Evolutionary conservation across 1,284 basidiomycete genomes (phyloP).

Genomic region (Apiotrichum brassicae): DNA sequence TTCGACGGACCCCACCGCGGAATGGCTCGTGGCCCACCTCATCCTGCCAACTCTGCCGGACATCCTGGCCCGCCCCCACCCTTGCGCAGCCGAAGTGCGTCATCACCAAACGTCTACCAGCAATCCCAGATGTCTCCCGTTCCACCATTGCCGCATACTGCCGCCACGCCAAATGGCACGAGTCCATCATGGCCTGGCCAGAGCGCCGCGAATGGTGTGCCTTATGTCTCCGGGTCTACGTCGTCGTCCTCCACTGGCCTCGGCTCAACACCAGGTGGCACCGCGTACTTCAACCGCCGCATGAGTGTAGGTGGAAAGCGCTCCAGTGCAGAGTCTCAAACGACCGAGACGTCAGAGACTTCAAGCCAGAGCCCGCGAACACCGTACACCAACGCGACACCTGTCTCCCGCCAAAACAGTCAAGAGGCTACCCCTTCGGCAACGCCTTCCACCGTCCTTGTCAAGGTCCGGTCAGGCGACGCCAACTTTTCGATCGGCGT

Average conservation of each 20-base stretch:
- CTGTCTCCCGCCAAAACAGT: conserved; percentile 33
- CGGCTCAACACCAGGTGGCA: conserved; percentile 28
- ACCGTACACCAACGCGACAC: conserved; percentile 49
- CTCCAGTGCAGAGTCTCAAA: conserved; percentile 35
- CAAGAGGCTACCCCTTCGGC: conserved; percentile 12
- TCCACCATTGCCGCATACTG: conserved; percentile 20
- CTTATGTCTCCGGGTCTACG: conserved; percentile 14
- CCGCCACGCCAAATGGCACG: conserved; percentile 2
- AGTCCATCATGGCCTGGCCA: conserved; percentile 3
- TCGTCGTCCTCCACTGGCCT: conserved; percentile 27
- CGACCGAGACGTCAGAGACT: conserved; percentile 45
- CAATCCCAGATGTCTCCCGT: conserved; percentile 22
- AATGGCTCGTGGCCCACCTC: conserved; percentile 34
- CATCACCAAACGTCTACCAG: conserved; percentile 50
- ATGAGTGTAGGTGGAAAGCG: conserved; percentile 31
- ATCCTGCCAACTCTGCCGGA: conserved; percentile 15
- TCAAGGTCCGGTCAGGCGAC: conserved; percentile 53
- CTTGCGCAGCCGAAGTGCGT: conserved; percentile 47
- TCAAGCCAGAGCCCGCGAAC: conserved; percentile 43
- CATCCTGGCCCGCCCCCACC: conserved; percentile 23
- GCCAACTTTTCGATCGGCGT: conserved; percentile 80
- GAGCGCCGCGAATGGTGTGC: conserved; percentile 8
- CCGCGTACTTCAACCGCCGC: conserved; percentile 35
- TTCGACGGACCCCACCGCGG: conserved; percentile 26
- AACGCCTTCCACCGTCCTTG: conserved; percentile 56